These are phyloP conservation scores for Monosporozyma yasuniensis DNA, from an alignment of 805 yeast genomes.

Conservation along the genomic window DNA sequence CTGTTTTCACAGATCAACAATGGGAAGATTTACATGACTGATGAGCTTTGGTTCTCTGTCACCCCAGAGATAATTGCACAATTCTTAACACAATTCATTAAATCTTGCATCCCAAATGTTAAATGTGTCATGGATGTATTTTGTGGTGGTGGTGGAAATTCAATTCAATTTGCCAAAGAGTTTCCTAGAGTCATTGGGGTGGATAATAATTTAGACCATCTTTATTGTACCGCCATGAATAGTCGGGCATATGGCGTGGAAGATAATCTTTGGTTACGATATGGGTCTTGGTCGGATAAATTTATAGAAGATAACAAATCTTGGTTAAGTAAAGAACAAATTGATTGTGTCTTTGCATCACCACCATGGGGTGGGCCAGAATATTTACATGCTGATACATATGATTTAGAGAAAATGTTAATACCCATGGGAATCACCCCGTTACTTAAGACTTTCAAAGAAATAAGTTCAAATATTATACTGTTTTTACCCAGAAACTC, in stretches of 20 bases:
- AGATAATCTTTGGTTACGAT: conserved; percentile 40
- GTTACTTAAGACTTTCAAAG: conserved; percentile 36
- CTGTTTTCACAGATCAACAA: conserved; percentile 58
- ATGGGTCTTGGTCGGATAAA: conserved; percentile 37
- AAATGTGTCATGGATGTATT: conserved; percentile 53
- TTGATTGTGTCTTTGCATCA: conserved; percentile 51
- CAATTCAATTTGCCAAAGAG: conserved; percentile 59
- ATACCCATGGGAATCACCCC: conserved; percentile 41
- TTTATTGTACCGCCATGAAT: conserved; percentile 60
- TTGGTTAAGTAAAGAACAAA: conserved; percentile 14
- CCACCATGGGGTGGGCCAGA: conserved; percentile 87
- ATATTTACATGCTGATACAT: conserved; percentile 37
- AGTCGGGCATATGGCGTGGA: conserved; percentile 52
- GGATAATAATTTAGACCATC: conserved; percentile 50
- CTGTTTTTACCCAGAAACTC: conserved; percentile 58
- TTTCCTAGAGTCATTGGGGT: conserved; percentile 54
- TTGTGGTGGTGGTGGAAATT: conserved; percentile 85
- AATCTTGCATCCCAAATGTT: conserved; percentile 43
- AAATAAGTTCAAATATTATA: conserved; percentile 41
- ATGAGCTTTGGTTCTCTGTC: conserved; percentile 78
- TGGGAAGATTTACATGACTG: conserved; percentile 53
- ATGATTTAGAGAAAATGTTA: conserved; percentile 38
- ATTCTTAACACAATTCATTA: conserved; percentile 46
- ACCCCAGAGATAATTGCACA: conserved; percentile 73
- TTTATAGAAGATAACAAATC: conserved; percentile 6